phyloP scores from a whole-genome alignment of 306 rosid species.

The Purshia tridentata region DNA sequence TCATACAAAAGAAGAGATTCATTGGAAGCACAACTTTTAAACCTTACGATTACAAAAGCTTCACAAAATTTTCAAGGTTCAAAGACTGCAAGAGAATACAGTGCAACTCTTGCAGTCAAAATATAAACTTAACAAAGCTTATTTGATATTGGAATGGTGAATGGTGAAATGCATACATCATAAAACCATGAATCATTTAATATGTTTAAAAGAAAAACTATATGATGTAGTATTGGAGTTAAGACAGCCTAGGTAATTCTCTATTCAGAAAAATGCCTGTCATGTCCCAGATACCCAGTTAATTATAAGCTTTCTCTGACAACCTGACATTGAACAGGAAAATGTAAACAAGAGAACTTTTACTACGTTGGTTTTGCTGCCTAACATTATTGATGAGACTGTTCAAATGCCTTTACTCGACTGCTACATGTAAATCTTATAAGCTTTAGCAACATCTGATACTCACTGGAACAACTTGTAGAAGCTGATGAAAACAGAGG shows the following conservation, averaged over 20 bases:
- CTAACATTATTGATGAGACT: no score
- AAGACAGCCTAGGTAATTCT: background rate
- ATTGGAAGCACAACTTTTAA: background rate
- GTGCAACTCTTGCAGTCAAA: background rate
- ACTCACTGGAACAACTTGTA: no score
- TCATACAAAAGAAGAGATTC: constrained; percentile 3
- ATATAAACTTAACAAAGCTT: background rate
- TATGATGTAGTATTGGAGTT: background rate
- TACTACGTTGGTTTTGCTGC: no score
- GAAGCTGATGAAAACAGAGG: no score
- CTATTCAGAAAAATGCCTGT: background rate
- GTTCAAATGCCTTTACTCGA: no score
- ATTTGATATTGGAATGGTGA: background rate
- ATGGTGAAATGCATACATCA: background rate
- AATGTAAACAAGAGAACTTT: no score
- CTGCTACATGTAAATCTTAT: no score
- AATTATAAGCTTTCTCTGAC: background rate
- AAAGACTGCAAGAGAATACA: background rate
- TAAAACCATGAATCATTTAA: background rate
- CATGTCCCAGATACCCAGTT: background rate
- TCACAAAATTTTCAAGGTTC: background rate
- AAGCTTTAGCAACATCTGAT: no score
- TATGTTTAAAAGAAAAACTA: background rate
- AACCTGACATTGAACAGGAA: background rate
- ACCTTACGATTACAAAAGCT: background rate